Base-by-base conservation (phyloP, 768 basidiomycete species). In the Hygrophoropsis aurantiaca region DNA sequence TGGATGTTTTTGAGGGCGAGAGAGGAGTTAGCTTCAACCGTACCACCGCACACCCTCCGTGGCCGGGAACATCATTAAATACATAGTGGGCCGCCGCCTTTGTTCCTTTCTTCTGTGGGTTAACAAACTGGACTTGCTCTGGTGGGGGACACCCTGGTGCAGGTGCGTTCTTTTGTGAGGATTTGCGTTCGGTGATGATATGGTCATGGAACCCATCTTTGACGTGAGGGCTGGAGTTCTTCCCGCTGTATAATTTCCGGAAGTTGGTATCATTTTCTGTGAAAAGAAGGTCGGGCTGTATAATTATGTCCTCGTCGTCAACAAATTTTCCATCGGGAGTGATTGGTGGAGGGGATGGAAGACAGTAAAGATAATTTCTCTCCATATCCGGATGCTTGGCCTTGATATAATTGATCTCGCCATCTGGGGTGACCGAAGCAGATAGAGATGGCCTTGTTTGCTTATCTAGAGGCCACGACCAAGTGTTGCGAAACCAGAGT, bases 141-240 rank as follows among this genome's bases (percentile, higher is more conserved):
- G 50, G 26, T 34, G 38, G 37, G 18, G 36, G 16, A 33, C 32
- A 35, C 15, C 19, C 13, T 24, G 44, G 13, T 16, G 7, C 9
- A 7, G 47, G 35, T 20, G 1, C 47, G 19, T 42, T 16, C 35
- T 25, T 15, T 11, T 16, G 47, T 8, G 47, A 70, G 5, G 87
- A 87, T 34, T 90, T 84, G 66, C 98, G 95, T 5, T 75, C 77
- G 1, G 84, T 83, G 54, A 99, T 85, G 64, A 99, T 91, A 65
- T 98, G 91, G 66, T 99, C 94, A 58, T 99, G 95, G 75, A 99
- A 99, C 10, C 89, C 94, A 61, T 99, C 97, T 70, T 99, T 99
- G 59, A 90, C 89, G 59, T 85, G 94, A 2, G 80, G 77, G 0
- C 84, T 83, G 42, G 79, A 74, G 71, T 99, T 99, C 55, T 84